phyloP scores from a whole-genome alignment of 176 grass and related monocot genomes.

The Phragmites australis region DNA sequence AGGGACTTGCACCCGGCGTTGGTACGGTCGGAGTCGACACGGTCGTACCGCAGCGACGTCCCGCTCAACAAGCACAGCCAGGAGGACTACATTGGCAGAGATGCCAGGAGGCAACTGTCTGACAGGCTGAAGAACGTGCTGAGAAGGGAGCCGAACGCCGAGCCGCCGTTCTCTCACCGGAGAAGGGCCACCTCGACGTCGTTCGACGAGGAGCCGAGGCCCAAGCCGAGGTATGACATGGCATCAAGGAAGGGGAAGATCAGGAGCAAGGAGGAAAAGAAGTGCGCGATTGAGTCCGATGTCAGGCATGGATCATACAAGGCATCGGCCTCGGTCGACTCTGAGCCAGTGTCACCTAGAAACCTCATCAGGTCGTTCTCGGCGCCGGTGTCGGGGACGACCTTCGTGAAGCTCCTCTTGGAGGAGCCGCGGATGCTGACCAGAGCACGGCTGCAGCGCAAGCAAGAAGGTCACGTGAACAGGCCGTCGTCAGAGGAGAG shows the following conservation, averaged over 20 bases:
- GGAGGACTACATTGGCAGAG: conserved; percentile 50
- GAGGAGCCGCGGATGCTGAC: conserved; percentile 61
- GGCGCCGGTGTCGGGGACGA: conserved; percentile 77
- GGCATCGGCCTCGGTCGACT: conserved; percentile 10
- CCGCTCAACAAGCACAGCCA: conserved; percentile 46
- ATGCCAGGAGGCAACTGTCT: conserved; percentile 69
- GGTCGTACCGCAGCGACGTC: conserved; percentile 55
- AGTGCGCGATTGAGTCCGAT: conserved; percentile 41
- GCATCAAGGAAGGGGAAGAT: conserved; percentile 45
- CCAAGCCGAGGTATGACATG: conserved; percentile 37
- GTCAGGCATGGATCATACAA: conserved; percentile 37
- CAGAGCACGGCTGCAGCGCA: conserved; percentile 48
- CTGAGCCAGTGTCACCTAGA: conserved; percentile 49
- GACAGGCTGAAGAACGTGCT: conserved; percentile 71
- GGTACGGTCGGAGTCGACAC: conserved; percentile 60
- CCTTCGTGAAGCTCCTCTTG: conserved; percentile 76
- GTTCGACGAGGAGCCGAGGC: conserved; percentile 52
- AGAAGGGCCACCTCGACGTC: conserved; percentile 29
- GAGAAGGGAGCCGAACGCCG: conserved; percentile 52
- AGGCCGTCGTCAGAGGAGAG: conserved; percentile 42
- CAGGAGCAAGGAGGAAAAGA: conserved; percentile 63
- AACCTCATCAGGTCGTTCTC: conserved; percentile 88
- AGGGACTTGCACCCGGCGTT: conserved; percentile 57
- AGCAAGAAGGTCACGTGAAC: conserved; percentile 53
- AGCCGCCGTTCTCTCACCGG: conserved; percentile 36